Base-by-base conservation (phyloP, 2,329 filamentous ascomycete species). In the Paracoccidioides lutzii region DNA sequence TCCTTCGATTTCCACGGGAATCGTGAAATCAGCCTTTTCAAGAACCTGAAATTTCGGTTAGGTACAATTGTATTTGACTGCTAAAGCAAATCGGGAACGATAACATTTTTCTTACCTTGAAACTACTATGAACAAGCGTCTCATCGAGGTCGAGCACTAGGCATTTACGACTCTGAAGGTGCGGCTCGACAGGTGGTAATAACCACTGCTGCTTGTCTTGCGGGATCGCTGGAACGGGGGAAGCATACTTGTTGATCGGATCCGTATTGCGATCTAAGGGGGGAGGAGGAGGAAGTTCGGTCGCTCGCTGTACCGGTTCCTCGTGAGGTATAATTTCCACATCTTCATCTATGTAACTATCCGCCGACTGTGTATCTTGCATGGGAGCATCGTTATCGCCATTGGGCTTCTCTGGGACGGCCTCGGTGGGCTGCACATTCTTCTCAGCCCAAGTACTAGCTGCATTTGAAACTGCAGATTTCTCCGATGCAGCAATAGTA, bases 21-120 rank as follows among this genome's bases (percentile, higher is more conserved):
- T 97, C 5, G 93, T 98, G 69, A 98, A 97, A 72, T 98, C 93
- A 57, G 93, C 93, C 77, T 97, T 91, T 67, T 97, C 90, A 48
- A 98, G 79, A 63, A 97, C 93, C 90, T 97, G 66, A 9, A 54
- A 15, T 5, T 32, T 42, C n/a, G 45, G 22, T 22, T 53, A 8
- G 63, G 53, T 48, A 22, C 3, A 55, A 52, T 60, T n/a, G 53
- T 28, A 43, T 52, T 42, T 67, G 53, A 52, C 46, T 42, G 30
- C 45, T 8, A 66, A 22, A 22, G 56, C 12, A 43, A 54, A 57
- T 14, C n/a, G 15, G 12, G 50, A 46, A 7, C 10, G 12, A 55
- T 50, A 7, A 52, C 32, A 37, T 32, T 22, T 35, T 55, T 62
- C 76, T 63, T 73, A 94, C 91, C 81, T 98, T 98, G 75, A 98